Conservation (phyloP, 192 early-diverging fungal species). For the Umbelopsis sp. region DNA sequence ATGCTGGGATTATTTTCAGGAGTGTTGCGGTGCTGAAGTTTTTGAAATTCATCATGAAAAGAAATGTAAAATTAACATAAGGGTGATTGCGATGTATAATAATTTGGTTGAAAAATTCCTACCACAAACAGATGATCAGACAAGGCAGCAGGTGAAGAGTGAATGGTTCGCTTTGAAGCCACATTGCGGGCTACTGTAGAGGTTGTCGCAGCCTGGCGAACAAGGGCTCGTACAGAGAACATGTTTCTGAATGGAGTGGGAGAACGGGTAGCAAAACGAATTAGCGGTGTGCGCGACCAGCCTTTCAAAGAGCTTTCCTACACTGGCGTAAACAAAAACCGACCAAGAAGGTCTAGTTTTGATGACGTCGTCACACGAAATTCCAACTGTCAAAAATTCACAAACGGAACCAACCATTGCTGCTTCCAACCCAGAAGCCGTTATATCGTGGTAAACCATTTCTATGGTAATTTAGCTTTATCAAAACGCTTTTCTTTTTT, state of each 20-base stretch:
- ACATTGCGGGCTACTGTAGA: slow-evolving; percentile 28
- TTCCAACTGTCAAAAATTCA: background rate
- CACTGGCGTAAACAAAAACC: slow-evolving; percentile 9
- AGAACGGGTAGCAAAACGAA: slow-evolving; percentile 5
- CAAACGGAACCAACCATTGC: too few relatives aligned
- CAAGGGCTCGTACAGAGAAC: slow-evolving; percentile 43
- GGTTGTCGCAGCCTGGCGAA: slow-evolving; percentile 42
- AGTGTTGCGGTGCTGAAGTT: slow-evolving; percentile 73
- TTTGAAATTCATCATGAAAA: background rate
- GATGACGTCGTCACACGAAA: slow-evolving; percentile 11
- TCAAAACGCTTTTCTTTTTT: too few relatives aligned
- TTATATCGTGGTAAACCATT: too few relatives aligned
- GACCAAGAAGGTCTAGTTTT: background rate
- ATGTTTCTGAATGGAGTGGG: slow-evolving; percentile 22
- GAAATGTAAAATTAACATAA: background rate
- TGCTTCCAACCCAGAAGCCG: too few relatives aligned
- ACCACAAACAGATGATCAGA: slow-evolving; percentile 65
- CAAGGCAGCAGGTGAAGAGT: slow-evolving; percentile 42
- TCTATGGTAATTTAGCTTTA: too few relatives aligned
- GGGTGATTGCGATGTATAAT: background rate
- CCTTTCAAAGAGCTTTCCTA: slow-evolving; percentile 12
- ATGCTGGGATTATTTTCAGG: slow-evolving; percentile 81
- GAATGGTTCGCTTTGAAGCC: slow-evolving; percentile 45
- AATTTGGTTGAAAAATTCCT: slow-evolving; percentile 21
- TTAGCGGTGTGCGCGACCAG: slow-evolving; percentile 15